Conservation (phyloP, 352 stramenopile species). For the Lagenidium sp. region DNA sequence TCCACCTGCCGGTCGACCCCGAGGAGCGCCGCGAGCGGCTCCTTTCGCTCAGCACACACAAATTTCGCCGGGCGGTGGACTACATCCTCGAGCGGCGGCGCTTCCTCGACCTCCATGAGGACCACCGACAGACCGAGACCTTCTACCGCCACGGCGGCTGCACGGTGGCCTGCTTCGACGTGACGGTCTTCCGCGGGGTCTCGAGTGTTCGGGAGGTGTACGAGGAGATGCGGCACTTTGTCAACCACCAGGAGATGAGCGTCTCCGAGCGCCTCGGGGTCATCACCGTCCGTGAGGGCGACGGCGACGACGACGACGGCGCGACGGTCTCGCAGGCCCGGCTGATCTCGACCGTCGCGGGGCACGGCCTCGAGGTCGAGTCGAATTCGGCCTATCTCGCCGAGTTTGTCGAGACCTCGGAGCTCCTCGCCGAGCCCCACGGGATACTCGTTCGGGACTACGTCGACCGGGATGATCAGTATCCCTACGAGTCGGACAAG, state of each 20-base stretch:
- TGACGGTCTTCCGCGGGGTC: conserved; percentile 1
- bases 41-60: conserved; percentile 1
- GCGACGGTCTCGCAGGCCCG: no score
- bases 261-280: conserved; percentile 10
- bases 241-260: conserved; percentile 11
- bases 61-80: neutral
- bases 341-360: no score
- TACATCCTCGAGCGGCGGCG: conserved; percentile 2
- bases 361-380: no score
- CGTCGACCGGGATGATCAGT: conserved; percentile 5
- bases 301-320: neutral
- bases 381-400: no score
- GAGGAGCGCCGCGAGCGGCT: neutral
- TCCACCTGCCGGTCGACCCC: neutral
- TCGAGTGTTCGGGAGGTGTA: conserved; percentile 7
- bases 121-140: conserved; percentile 2
- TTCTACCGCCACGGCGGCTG: conserved; percentile 1
- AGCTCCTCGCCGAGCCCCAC: neutral
- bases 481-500: conserved; percentile 1
- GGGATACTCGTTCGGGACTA: conserved; percentile 1
- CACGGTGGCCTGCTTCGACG: neutral
- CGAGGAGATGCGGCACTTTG: conserved; percentile 6
- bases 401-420: no score
- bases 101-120: conserved; percentile 1
- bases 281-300: conserved; percentile 10